Evolutionary conservation across 148 eudicot species (phyloP).

Genomic region (Spergularia bocconei): DNA sequence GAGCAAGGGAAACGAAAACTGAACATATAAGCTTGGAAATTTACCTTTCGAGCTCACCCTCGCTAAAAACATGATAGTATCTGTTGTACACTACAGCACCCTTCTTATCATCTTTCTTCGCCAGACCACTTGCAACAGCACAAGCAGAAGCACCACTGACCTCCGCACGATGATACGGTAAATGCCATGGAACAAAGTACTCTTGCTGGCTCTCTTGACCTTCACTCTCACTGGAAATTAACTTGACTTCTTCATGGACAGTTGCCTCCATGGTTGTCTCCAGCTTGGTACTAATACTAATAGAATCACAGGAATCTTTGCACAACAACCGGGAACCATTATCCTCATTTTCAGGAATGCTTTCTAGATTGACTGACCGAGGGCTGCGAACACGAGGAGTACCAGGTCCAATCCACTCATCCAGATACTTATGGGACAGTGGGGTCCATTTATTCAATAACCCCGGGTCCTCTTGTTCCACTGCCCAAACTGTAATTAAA

Average conservation of each 20-base stretch:
- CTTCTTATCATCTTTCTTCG: slow-evolving; percentile 90
- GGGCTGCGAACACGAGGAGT: slow-evolving; percentile 62
- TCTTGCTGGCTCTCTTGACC: slow-evolving; percentile 57
- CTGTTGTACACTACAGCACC: slow-evolving; percentile 93
- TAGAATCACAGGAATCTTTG: slow-evolving; percentile 28
- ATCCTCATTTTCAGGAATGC: slow-evolving; percentile 83
- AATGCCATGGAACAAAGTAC: slow-evolving; percentile 97
- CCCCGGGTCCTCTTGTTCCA: slow-evolving; percentile 81
- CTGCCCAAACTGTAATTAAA: slow-evolving; percentile 94
- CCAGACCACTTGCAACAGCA: slow-evolving; percentile 80
- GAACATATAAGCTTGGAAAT: not conserved
- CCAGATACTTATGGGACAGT: slow-evolving; percentile 59
- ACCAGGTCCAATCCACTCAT: slow-evolving; percentile 92
- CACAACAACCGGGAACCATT: slow-evolving; percentile 23
- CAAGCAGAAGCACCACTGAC: slow-evolving; percentile 78
- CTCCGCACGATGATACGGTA: slow-evolving; percentile 97
- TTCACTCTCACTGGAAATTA: slow-evolving; percentile 21
- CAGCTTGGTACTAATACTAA: slow-evolving; percentile 24
- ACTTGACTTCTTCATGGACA: slow-evolving; percentile 24
- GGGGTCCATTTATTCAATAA: slow-evolving; percentile 94
- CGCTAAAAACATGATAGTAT: slow-evolving; percentile 92
- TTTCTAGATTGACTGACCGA: slow-evolving; percentile 46
- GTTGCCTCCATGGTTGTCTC: slow-evolving; percentile 16
- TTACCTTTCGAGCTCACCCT: slow-evolving; percentile 98
- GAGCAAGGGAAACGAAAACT: not conserved